Evolutionary conservation across 441 rosid species (phyloP), one percentile per base, ranked within the genome.

Genomic region (Erodium chrysanthum): DNA sequence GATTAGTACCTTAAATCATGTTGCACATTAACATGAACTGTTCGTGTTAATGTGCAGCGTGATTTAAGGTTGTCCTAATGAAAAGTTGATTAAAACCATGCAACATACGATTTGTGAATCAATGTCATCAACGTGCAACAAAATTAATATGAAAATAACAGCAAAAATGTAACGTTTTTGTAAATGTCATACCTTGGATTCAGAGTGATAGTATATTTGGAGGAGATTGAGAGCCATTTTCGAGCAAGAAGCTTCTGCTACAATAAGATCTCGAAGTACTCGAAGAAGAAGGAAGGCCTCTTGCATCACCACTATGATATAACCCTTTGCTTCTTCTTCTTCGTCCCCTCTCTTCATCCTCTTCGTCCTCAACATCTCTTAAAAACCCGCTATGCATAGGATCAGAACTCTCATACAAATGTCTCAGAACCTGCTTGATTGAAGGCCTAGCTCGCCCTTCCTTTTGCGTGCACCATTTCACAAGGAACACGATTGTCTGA

Each of bases 251-350:
- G 79, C 92, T 94, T 77, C 93, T 73, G 73, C 97, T 91, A 61
- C 96, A 89, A 84, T 85, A 86, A 9, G 97, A 94, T 77, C 96
- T 82, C 15, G 97, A 81, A 61, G 98, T 94, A 73, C 98, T 91
- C 5, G 98, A 89, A 15, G 98, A 89, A 71, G 97, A 91, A 54
- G 96, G 89, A 59, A 91, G 86, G 72, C 76, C 83, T 67, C 90
- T 33, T 33, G 76, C 92, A 67, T 90, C 96, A 10, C 83, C 88
- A 22, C 84, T 79, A 70, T 85, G 81, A 71, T 81, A 87, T 8
- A 79, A 61, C 7, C 70, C 73, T 5, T 33, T 33, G 40, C 40
- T 33, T 5, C 40, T 33, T 3, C 50, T 71, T 85, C 70, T 69
- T 69, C 71, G 82, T 88, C 66, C 90, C 88, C 79, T 86, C 44